A percentile compares a stretch with the other conserved stretches of the same genome.
These are phyloP conservation scores for Helichrysum umbraculigerum DNA, from an alignment of 129 eudicot genomes.

Conservation along the genomic window DNA sequence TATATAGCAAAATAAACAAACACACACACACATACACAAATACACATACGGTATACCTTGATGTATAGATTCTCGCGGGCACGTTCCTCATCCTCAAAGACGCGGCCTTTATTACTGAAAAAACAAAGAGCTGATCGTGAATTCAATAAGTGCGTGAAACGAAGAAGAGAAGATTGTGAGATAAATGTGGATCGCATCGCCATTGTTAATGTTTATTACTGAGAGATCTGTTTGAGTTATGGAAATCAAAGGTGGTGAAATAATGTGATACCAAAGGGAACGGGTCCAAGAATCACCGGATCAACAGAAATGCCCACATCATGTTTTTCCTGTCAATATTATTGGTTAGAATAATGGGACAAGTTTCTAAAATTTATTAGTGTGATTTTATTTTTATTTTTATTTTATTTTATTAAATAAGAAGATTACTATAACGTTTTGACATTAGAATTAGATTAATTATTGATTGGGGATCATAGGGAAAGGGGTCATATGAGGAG, in stretches of 20 bases:
- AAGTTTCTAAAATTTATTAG: too few relatives aligned
- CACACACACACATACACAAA: neutral
- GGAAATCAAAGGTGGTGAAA: slow-evolving; percentile 9
- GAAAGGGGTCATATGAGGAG: too few relatives aligned
- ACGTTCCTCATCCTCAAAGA: slow-evolving; percentile 72
- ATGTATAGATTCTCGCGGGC: slow-evolving; percentile 71
- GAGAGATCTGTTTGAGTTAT: slow-evolving; percentile 20
- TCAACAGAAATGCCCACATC: slow-evolving; percentile 17
- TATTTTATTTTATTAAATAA: too few relatives aligned
- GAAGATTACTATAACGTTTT: too few relatives aligned
- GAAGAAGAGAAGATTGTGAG: slow-evolving; percentile 38
- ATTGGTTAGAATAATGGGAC: too few relatives aligned
- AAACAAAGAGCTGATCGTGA: slow-evolving; percentile 40
- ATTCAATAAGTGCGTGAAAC: slow-evolving; percentile 31
- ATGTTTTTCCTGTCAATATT: slow-evolving; percentile 3
- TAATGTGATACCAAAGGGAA: slow-evolving; percentile 22
- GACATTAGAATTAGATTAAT: neutral
- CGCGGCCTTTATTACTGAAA: slow-evolving; percentile 61
- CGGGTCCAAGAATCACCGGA: slow-evolving; percentile 31
- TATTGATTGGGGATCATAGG: too few relatives aligned
- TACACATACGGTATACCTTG: slow-evolving; percentile 43
- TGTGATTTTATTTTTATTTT: too few relatives aligned
- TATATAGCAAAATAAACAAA: neutral
- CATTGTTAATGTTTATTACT: slow-evolving; percentile 31
- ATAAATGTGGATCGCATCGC: slow-evolving; percentile 51